Evolutionary conservation across 2,329 filamentous ascomycete species (phyloP), one percentile per base, ranked within the genome.

Genomic region (Pestalotiopsis sp.): DNA sequence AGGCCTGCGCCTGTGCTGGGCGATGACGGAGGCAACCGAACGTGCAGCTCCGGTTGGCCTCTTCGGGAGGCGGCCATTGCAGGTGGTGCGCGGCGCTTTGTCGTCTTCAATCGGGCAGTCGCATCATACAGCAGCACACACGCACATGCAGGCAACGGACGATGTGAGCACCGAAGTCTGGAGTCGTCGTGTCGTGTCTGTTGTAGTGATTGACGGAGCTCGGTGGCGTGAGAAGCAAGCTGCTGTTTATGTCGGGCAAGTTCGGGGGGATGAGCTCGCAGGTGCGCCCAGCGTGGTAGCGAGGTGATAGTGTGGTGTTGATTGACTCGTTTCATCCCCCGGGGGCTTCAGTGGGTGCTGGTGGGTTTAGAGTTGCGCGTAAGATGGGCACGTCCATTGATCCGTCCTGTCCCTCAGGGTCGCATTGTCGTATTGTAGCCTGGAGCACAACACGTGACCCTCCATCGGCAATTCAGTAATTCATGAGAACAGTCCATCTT

Each of bases 21-120:
- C n/a, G 58, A 36, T 63, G 20, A 59, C 13, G 68, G 52, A 58
- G 77, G 77, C 14, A 78, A 71, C 41, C 74, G 75, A 62, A 79
- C 75, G 70, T 77, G 77, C 65, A 79, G 76, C 69, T 76, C 76
- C 13, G 77, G 77, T 68, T 78, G 76, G 72, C 75, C 75, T 69
- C 76, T 76, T 68, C 77, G 77, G 68, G 76, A 73, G 64, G 77
- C 75, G 69, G 77, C 76, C 77, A 79, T 79, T 69, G 25, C 25
- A 25, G 25, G 25, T 25, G 41, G 27, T 73, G 63, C 39, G 45
- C 25, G 52, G 64, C 31, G 45, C 45, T 52, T 38, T 20, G 55
- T 65, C 49, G 31, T 49, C 49, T 41, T 68, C 31, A 66, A 61
- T 64, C 27, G 11, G 57, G 25, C 63, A 11, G 60, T 64, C 67